Percentiles rank a stretch among this genome's conserved stretches.
Evolutionary conservation across 148 eudicot genomes (phyloP).

Genomic region (Hydrangea macrophylla): DNA sequence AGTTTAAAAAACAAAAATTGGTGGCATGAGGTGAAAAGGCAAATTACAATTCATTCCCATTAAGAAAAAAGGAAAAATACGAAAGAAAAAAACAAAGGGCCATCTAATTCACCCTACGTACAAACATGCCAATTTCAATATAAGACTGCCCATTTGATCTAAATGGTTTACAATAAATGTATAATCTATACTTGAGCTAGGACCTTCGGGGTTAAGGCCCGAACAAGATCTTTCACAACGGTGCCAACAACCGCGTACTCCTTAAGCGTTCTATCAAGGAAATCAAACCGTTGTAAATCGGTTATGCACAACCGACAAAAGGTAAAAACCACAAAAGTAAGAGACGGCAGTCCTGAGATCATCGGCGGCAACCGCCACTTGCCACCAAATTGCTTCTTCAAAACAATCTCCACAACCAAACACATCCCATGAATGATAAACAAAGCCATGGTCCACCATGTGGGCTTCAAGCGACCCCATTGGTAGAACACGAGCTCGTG

Average conservation of each 20-base stretch:
- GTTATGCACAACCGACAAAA: background rate
- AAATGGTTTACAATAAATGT: too few species aligned
- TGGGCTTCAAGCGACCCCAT: conserved; percentile 28
- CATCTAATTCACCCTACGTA: too few species aligned
- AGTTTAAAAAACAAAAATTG: too few species aligned
- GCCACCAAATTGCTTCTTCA: background rate
- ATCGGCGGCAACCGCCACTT: background rate
- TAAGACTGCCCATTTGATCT: too few species aligned
- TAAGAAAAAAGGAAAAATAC: too few species aligned
- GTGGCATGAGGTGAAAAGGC: too few species aligned
- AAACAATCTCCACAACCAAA: conserved; percentile 27
- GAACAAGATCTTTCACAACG: background rate
- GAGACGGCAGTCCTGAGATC: background rate
- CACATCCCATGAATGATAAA: conserved; percentile 50
- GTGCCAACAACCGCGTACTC: background rate
- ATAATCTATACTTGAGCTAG: too few species aligned
- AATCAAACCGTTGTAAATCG: background rate
- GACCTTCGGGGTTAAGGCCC: too few species aligned
- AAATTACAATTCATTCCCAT: too few species aligned
- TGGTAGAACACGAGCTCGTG: conserved; percentile 50
- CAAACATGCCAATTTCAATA: too few species aligned
- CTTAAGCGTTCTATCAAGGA: background rate
- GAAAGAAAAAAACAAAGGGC: too few species aligned
- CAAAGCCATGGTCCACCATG: conserved; percentile 37
- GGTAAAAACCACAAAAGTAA: background rate